Percentiles rank a stretch among this genome's conserved stretches.
Conservation (phyloP, 108 stramenopile species). For the Tribonema minus region DNA sequence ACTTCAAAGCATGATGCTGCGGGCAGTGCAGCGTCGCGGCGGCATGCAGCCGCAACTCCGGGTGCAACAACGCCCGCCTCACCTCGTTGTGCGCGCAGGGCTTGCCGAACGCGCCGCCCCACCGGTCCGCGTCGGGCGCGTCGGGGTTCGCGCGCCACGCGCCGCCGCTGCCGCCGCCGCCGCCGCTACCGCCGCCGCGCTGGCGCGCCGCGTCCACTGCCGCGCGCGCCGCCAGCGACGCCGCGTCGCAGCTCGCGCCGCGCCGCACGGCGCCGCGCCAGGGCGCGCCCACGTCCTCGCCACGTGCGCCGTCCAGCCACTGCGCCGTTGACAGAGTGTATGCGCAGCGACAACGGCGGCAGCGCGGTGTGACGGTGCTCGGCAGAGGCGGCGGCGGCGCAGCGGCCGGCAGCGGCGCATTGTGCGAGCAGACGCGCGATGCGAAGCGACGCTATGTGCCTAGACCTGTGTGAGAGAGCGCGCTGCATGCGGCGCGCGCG, state of each 20-base stretch:
- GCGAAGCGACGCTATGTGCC: too few species aligned
- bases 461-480: too few species aligned
- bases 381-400: too few species aligned
- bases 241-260: conserved; percentile 43
- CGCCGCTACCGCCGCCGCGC: neutral
- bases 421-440: too few species aligned
- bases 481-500: too few species aligned
- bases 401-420: too few species aligned
- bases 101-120: conserved; percentile 48
- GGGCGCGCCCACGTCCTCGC: conserved; percentile 14
- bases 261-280: conserved; percentile 17
- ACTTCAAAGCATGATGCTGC: too few species aligned
- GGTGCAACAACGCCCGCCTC: too few species aligned
- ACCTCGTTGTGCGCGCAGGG: conserved; percentile 52
- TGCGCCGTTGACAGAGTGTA: too few species aligned
- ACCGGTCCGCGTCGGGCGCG: conserved; percentile 24
- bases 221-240: conserved; percentile 21
- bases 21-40: too few species aligned
- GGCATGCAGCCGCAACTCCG: too few species aligned
- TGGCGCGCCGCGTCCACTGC: conserved; percentile 8
- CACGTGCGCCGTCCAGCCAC: conserved; percentile 46
- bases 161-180: neutral
- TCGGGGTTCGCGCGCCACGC: conserved; percentile 34
- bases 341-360: conserved; percentile 11
- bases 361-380: too few species aligned